Base-by-base conservation (phyloP, 2,329 filamentous ascomycete genomes). In the Nemania sp. region DNA sequence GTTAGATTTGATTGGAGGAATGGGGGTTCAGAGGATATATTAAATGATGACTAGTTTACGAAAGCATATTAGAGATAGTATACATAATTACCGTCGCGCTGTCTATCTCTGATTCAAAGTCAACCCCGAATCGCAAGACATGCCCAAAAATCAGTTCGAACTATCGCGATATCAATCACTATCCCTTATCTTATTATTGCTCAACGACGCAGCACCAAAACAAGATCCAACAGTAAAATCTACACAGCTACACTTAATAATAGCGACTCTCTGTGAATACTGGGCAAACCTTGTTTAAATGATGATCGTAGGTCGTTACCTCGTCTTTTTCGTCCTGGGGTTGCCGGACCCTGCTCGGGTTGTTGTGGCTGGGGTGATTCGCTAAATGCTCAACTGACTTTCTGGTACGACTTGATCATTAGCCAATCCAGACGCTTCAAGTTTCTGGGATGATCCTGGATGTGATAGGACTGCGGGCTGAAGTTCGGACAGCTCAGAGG, bases 1-100 rank as follows among this genome's bases (percentile, higher is more conserved):
- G 68, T 20, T 69, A 65, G 43, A 1, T n/a, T 13, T 13, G 38
- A 24, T 13, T 4, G 20, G 6, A 13, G n/a, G 32, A 47, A 10
- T 20, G 41, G 5, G 22, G 13, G 45, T 10, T 20, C 43, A 41
- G 22, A 22, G 3, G 43, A 24, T 7, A n/a, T 47, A 27, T 32
- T 22, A 24, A 15, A 41, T 55, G n/a, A 26, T 18, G 10, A 55
- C 10, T 27, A 27, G 24, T 29, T 45, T 10, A 45, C 26, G 35
- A 57, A 45, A 24, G 24, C 24, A 45, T n/a, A 41, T 47, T 5
- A 8, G 22, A 47, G 43, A 52, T 29, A 20, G 11, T 15, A 43
- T 5, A n/a, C 15, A 43, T 5, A 4, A 43, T n/a, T n/a, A n/a
- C n/a, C n/a, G n/a, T n/a, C n/a, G n/a, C n/a, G n/a, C n/a, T n/a